Evolutionary conservation across 2,329 filamentous ascomycete species (phyloP).

Genomic region (Leptographium wingfieldii): DNA sequence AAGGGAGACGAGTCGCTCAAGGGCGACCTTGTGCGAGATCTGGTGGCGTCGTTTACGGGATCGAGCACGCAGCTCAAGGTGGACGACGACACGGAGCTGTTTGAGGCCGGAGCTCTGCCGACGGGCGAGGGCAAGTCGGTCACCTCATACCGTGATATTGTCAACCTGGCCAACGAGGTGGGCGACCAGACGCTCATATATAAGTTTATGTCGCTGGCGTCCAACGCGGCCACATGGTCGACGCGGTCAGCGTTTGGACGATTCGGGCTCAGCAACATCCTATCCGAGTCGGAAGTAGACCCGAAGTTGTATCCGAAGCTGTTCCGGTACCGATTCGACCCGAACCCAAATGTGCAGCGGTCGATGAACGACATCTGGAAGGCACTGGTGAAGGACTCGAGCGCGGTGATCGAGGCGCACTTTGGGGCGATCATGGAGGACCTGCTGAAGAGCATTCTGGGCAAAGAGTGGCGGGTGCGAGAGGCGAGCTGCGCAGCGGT

Average conservation of each 20-base stretch:
- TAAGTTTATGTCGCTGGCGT: conserved; percentile 94
- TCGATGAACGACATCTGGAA: conserved; percentile 99
- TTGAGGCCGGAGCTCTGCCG: conserved; percentile 79
- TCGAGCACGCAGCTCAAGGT: conserved; percentile 66
- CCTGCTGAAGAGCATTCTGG: conserved; percentile 71
- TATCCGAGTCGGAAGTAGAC: conserved; percentile 78
- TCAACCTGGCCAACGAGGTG: conserved; percentile 88
- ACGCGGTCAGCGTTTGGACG: conserved; percentile 92
- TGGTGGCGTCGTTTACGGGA: conserved; percentile 81
- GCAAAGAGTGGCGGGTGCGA: conserved; percentile 84
- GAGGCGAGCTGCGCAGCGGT: conserved; percentile 88
- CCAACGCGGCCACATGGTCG: conserved; percentile 93
- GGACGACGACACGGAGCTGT: conserved; percentile 80
- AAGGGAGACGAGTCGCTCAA: conserved; percentile 73
- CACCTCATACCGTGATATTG: conserved; percentile 95
- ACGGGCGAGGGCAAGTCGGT: conserved; percentile 82
- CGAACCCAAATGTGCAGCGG: conserved; percentile 79
- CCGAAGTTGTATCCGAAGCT: conserved; percentile 93
- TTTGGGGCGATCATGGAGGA: conserved; percentile 87
- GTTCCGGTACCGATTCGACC: conserved; percentile 89
- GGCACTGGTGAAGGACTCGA: conserved; percentile 81
- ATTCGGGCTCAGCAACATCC: conserved; percentile 82
- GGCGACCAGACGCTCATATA: conserved; percentile 95
- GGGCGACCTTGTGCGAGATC: conserved; percentile 71
- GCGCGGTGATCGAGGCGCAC: conserved; percentile 60